Base-by-base conservation (phyloP, 1,139 yeast genomes). In the Scheffersomyces insectosa region DNA sequence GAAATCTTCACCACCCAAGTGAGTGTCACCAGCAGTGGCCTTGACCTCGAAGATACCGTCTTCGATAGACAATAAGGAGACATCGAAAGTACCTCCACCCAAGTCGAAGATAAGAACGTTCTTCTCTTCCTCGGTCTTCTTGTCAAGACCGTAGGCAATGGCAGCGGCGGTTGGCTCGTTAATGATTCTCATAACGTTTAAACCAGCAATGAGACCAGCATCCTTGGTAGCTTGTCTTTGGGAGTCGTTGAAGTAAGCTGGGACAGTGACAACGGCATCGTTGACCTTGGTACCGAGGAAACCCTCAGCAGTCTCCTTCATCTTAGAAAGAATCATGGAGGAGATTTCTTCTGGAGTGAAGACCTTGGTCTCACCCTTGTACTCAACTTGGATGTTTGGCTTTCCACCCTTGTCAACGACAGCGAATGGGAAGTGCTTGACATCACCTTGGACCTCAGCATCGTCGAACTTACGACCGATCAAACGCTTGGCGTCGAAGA, bases 51-150 rank as follows among this genome's bases (percentile, higher is more conserved):
- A 90, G 58, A 90, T 88, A 81, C 97, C 97, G 54, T 89, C 96
- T 70, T 90, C 96, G 67, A 90, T 90, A 44, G 93, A 85, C 59
- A 90, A 79, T 56, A 90, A 79, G 35, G 97, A 90, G 45, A 90
- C 97, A 87, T 90, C 97, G 71, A 90, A 90, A 62, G 97, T 90
- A 80, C 97, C 97, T 78, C 97, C 97, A 82, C 97, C 97, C 65
- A 90, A 80, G 72, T 90, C 97, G 72, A 89, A 90, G 62, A 90
- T 89, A 64, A 90, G 80, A 46, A 90, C 95, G 65, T 88, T 85
- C 77, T 88, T 88, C 75, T 72, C 76, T 57, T 78, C 77, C 54
- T 84, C 83, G 42, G 56, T 65, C 73, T 87, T 86, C 73, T 87
- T 86, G 69, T 82, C 85, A 57, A 79, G 72, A 63, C 83, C 83